phyloP scores from a whole-genome alignment of 2,329 filamentous ascomycete genomes.

The Chaetoscypha palmicola region DNA sequence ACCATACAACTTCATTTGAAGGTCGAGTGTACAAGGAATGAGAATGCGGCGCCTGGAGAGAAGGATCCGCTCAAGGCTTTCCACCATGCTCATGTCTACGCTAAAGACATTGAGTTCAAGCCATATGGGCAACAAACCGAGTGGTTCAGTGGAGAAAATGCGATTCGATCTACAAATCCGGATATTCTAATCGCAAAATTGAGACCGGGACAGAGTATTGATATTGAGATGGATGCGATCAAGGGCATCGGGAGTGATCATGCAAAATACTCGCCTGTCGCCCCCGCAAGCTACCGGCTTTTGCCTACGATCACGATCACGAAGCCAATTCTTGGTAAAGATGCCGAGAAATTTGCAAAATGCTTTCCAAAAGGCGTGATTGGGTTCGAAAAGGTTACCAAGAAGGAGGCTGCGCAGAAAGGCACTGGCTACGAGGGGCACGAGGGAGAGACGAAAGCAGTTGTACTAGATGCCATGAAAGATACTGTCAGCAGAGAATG shows the following conservation, averaged over 20 bases:
- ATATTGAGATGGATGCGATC: slow-evolving; percentile 85
- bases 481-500: slow-evolving; percentile 95
- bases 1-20: slow-evolving; percentile 74
- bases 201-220: slow-evolving; percentile 80
- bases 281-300: slow-evolving; percentile 87
- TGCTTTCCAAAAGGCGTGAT: slow-evolving; percentile 93
- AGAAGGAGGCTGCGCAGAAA: slow-evolving; percentile 52
- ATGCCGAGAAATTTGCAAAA: slow-evolving; percentile 80
- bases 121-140: slow-evolving; percentile 66
- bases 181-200: slow-evolving; percentile 93
- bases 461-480: slow-evolving; percentile 80
- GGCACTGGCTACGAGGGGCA: slow-evolving; percentile 65
- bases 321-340: slow-evolving; percentile 73
- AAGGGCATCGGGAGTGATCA: slow-evolving; percentile 93
- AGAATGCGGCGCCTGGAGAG: slow-evolving; percentile 62
- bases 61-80: slow-evolving; percentile 80
- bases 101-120: slow-evolving; percentile 67
- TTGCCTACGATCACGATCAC: slow-evolving; percentile 81
- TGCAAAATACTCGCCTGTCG: slow-evolving; percentile 94
- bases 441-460: slow-evolving; percentile 76
- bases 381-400: slow-evolving; percentile 64
- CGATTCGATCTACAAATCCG: slow-evolving; percentile 74
- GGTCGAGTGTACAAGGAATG: slow-evolving; percentile 73
- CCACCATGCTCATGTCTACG: slow-evolving; percentile 77
- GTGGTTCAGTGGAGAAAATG: slow-evolving; percentile 60